A percentile compares a stretch with the other conserved stretches of the same genome.
phyloP scores from a whole-genome alignment of 768 basidiomycete species.

The Termitomyces eurrhizus region DNA sequence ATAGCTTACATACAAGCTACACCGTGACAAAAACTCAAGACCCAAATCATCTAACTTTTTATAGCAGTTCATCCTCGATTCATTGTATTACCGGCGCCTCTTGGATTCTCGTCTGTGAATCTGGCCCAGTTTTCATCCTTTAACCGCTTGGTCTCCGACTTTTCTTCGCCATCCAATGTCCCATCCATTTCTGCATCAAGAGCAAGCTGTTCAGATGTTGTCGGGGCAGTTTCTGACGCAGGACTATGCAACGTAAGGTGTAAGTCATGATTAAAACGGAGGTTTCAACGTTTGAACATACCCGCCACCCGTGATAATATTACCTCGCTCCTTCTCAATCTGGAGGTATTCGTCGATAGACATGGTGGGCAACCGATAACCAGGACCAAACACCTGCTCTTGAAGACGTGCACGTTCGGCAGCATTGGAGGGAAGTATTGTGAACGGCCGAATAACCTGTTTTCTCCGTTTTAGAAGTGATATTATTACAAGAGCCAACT shows the following conservation, averaged over 20 bases:
- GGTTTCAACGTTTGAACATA: conserved; percentile 31
- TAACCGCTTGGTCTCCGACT: conserved; percentile 69
- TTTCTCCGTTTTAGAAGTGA: background rate
- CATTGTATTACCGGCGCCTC: conserved; percentile 96
- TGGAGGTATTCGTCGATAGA: conserved; percentile 91
- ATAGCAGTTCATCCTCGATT: conserved; percentile 68
- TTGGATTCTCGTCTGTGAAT: conserved; percentile 81
- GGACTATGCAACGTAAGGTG: conserved; percentile 37
- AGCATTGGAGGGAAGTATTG: conserved; percentile 74
- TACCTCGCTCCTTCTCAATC: conserved; percentile 79
- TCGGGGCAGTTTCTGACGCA: conserved; percentile 61
- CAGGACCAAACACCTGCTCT: conserved; percentile 79
- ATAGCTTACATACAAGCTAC: background rate
- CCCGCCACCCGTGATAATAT: conserved; percentile 87
- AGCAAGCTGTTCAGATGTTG: conserved; percentile 73
- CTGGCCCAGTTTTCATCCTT: conserved; percentile 92
- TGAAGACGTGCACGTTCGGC: conserved; percentile 70
- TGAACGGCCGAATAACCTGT: conserved; percentile 89
- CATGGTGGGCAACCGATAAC: conserved; percentile 90
- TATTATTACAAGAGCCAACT: background rate
- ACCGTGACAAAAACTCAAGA: conserved; percentile 33
- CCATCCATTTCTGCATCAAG: conserved; percentile 87
- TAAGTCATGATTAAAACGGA: conserved; percentile 3
- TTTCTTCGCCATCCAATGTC: conserved; percentile 58
- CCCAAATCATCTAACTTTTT: no score